phyloP scores from a whole-genome alignment of 2,329 filamentous ascomycete genomes.

The Dichotomopilus funicola region DNA sequence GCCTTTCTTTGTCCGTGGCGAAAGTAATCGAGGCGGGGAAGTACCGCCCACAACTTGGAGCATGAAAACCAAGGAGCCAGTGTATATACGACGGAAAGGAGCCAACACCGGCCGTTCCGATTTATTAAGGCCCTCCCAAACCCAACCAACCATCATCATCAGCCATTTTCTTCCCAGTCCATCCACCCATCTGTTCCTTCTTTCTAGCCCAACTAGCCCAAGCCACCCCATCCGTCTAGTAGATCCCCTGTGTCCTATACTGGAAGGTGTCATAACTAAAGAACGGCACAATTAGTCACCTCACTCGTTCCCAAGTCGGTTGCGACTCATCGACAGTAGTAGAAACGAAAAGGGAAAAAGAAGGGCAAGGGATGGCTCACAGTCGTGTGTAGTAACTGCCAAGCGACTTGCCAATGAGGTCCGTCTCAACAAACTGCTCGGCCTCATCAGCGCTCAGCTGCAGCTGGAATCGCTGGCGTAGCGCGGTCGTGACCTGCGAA shows the following conservation, averaged over 20 bases:
- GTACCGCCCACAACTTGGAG: no score
- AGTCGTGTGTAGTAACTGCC: slow-evolving; percentile 84
- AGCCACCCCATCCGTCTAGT: slow-evolving; percentile 41
- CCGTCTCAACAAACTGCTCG: slow-evolving; percentile 71
- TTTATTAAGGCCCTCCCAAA: no score
- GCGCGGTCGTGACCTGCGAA: slow-evolving; percentile 59
- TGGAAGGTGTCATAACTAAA: slow-evolving; percentile 76
- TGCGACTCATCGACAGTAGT: not conserved
- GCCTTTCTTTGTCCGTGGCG: no score
- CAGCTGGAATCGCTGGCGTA: slow-evolving; percentile 71
- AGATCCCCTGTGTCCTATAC: slow-evolving; percentile 82
- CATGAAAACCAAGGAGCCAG: no score
- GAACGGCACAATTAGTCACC: slow-evolving; percentile 3
- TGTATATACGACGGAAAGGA: no score
- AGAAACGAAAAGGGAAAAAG: not conserved
- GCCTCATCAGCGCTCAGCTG: slow-evolving; percentile 78
- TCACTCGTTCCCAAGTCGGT: slow-evolving; percentile 1
- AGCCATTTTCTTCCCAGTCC: not conserved
- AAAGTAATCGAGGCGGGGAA: no score
- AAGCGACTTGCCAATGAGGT: slow-evolving; percentile 72
- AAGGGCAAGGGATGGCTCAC: slow-evolving; percentile 41
- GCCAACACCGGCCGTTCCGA: no score
- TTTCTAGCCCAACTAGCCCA: not conserved
- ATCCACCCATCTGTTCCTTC: not conserved
- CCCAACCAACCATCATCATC: not conserved